These are phyloP conservation scores for Diplogelasinospora grovesii DNA, from an alignment of 495 filamentous ascomycete genomes.

Conservation along the genomic window DNA sequence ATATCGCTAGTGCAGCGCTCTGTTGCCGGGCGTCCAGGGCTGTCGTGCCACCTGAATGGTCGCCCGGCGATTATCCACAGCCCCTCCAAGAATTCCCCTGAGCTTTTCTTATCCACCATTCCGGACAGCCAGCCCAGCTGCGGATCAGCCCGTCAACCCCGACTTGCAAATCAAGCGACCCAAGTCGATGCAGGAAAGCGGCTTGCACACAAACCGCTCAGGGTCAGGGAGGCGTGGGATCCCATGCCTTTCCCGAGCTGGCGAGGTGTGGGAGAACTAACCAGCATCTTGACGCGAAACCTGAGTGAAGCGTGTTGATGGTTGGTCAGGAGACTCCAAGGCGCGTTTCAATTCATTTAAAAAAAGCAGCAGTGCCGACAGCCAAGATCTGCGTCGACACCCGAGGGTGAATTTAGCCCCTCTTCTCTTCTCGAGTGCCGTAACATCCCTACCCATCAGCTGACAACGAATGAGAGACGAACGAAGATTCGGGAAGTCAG, in stretches of 20 bases:
- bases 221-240: slow-evolving; percentile 5
- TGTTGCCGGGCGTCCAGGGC: slow-evolving; percentile 14
- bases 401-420: slow-evolving; percentile 4
- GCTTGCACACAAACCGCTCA: slow-evolving; percentile 7
- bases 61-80: background rate
- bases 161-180: slow-evolving; percentile 15
- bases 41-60: background rate
- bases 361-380: slow-evolving; percentile 24
- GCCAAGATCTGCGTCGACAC: slow-evolving; percentile 8
- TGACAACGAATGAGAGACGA: background rate
- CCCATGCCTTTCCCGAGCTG: too few relatives aligned
- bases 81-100: too few relatives aligned
- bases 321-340: slow-evolving; percentile 22
- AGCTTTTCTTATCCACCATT: too few relatives aligned
- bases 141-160: slow-evolving; percentile 19
- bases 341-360: slow-evolving; percentile 30
- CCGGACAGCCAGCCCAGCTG: slow-evolving; percentile 7
- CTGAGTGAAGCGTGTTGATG: slow-evolving; percentile 22
- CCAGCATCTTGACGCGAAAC: slow-evolving; percentile 26
- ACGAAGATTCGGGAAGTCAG: background rate
- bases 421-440: background rate
- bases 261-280: too few relatives aligned
- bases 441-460: background rate
- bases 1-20: slow-evolving; percentile 12
- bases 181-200: slow-evolving; percentile 3